Base-by-base conservation (phyloP, 2,329 filamentous ascomycete species). In the Penicillium griseofulvum region DNA sequence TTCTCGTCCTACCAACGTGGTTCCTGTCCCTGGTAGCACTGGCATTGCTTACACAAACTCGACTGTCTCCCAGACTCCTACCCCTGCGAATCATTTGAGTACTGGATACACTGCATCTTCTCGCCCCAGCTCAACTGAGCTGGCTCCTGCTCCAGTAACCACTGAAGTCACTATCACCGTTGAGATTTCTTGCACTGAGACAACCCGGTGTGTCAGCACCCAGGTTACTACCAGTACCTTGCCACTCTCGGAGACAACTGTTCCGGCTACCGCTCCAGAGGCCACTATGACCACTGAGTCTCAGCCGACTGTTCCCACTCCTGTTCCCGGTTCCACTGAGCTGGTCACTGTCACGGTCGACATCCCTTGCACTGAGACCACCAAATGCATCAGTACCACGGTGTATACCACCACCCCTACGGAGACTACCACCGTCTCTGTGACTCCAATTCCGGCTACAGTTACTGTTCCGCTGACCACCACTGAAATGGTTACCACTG, bases 161-260 rank as follows among this genome's bases (percentile, higher is more conserved):
- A 45, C 47, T 34, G 39, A 39, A 12, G 33, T 51, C 16, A 45
- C 48, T 14, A 24, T 51, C 19, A 55, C 52, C 3, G 28, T 55
- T 17, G 48, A 44, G 19, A 26, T 55, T 19, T 26, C 47, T 14
- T 55, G 52, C 39, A 55, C 47, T n/a, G 39, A 55, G 33, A 41
- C 41, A 9, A 51, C 47, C 26, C 43, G 31, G n/a, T 55, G 52
- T 36, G n/a, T 50, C 47, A 55, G 17, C 34, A 55, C 52, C 16
- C 33, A 38, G n/a, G n/a, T 45, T 19, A 47, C 41, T 24, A 45
- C 42, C 24, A 48, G 26, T 11, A 52, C 36, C 37, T 16, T 48
- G 19, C 12, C 28, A 6, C 29, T 22, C 19, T 28, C 16, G n/a
- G 10, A 28, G 16, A 36, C 38, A 36, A 34, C 48, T 14, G 38